phyloP scores from a whole-genome alignment of 106 monocot species.

The Dendrobium chrysotoxum region DNA sequence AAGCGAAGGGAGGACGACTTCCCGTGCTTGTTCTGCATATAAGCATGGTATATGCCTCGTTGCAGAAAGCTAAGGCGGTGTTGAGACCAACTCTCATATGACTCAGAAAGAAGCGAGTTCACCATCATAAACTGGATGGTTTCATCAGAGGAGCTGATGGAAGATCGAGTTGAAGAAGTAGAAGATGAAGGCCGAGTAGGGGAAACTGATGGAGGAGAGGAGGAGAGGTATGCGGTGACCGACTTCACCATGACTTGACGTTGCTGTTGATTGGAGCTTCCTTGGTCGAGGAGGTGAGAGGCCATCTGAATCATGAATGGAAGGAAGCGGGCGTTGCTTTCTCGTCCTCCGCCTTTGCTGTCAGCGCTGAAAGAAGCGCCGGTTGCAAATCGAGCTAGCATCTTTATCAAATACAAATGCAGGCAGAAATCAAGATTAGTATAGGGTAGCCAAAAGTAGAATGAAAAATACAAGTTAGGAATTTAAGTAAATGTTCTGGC shows the following conservation, averaged over 20 bases:
- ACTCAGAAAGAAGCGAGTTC: conserved; percentile 80
- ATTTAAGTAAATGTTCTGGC: not conserved
- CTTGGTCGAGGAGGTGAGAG: conserved; percentile 71
- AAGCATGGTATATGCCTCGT: conserved; percentile 80
- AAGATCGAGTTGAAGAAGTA: conserved; percentile 16
- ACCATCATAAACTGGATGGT: conserved; percentile 99
- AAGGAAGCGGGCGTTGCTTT: conserved; percentile 83
- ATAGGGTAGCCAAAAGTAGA: not conserved
- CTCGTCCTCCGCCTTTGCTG: conserved; percentile 80
- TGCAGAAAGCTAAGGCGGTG: conserved; percentile 71
- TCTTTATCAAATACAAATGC: conserved; percentile 23
- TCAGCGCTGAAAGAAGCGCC: conserved; percentile 78
- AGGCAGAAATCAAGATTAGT: not conserved
- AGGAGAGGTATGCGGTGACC: conserved; percentile 51
- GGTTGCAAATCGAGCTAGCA: conserved; percentile 95
- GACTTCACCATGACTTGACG: conserved; percentile 60
- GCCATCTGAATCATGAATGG: conserved; percentile 99
- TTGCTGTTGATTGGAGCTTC: conserved; percentile 46
- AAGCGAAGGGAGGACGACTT: conserved; percentile 34
- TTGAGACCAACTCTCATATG: conserved; percentile 73
- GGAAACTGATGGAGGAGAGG: conserved; percentile 14
- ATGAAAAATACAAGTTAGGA: not conserved
- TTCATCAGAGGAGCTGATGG: conserved; percentile 43
- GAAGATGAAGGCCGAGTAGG: conserved; percentile 18
- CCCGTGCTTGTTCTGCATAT: conserved; percentile 74